Percentiles rank a stretch among this genome's conserved stretches.
Conservation (phyloP, 768 basidiomycete genomes). For the Pleurotus cornucopiae region DNA sequence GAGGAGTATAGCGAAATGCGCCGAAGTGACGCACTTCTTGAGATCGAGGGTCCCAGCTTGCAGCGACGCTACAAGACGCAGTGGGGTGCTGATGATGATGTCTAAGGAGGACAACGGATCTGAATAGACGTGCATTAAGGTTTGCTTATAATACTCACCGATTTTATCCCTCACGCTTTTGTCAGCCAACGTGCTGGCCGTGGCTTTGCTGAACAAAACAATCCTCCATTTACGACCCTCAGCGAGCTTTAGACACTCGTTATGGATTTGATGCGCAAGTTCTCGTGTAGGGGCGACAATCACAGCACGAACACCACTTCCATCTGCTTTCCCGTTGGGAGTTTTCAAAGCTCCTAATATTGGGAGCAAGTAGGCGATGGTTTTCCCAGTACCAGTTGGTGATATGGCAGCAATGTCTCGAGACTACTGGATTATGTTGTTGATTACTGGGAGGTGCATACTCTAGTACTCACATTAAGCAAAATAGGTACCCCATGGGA, state of each 20-base stretch:
- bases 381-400: constrained; percentile 97
- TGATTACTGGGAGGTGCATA: constrained; percentile 3
- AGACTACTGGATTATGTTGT: constrained; percentile 33
- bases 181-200: constrained; percentile 75
- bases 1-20: not conserved
- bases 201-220: constrained; percentile 84
- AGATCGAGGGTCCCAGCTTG: constrained; percentile 64
- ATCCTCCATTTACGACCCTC: constrained; percentile 81
- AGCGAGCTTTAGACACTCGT: constrained; percentile 81
- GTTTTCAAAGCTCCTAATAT: constrained; percentile 57
- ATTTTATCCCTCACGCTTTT: constrained; percentile 72
- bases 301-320: constrained; percentile 66
- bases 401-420: constrained; percentile 93
- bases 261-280: constrained; percentile 92
- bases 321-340: constrained; percentile 40
- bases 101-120: constrained; percentile 41
- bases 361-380: constrained; percentile 86
- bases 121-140: not conserved
- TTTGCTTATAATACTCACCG: constrained; percentile 40
- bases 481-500: constrained; percentile 76
- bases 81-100: constrained; percentile 88
- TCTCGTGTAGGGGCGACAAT: constrained; percentile 92
- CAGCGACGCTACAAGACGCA: constrained; percentile 80
- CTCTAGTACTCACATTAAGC: constrained; percentile 51
- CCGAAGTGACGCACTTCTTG: constrained; percentile 53